Evolutionary conservation across 192 early-diverging fungal species (phyloP), one percentile per base, ranked within the genome.

Genomic region (Entophlyctis helioformis): DNA sequence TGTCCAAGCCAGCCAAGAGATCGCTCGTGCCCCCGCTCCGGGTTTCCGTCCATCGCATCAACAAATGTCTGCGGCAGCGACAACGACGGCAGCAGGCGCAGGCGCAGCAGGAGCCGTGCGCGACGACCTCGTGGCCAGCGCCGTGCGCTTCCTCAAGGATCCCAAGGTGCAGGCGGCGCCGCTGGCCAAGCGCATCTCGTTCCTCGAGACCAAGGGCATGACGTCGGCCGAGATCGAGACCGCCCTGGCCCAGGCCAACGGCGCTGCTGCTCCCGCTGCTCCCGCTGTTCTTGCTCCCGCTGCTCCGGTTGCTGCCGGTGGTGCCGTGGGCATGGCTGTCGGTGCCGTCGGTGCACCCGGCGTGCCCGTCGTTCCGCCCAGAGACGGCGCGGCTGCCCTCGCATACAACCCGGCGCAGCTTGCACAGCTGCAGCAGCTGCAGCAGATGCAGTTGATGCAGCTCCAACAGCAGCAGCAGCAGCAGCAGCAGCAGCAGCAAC

Each of bases 161-260:
- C 84, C 91, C 31, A 89, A 92, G 52, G 93, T 99, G 12, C 83
- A 87, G 55, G 59, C 76, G 9, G 78, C 87, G 13, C 77, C 96
- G 0, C 60, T 99, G 19, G 86, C 87, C 26, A 93, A 95, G 48
- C 82, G 86, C 38, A 69, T 94, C 23, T 78, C 93, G n/a, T 99
- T 99, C 62, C 72, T 99, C 20, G 89, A 96, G 54, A 81, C 82
- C 34, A 99, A 99, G 67, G 96, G 96, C 0, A 62, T 99, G 47
- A 86, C 84, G 21, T 65, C 76, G 12, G 81, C 78, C 16, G 96
- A 99, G 64, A 95, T 99, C 48, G 84, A 96, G 41, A 81, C 74
- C 35, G 95, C 92, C 4, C 15, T 63, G 42, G 12, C n/a, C 12
- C 22, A 42, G 36, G 16, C 41, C 18, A n/a, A 18, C 16, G 55